Evolutionary conservation across 345 rosid genomes (phyloP), one percentile per base, ranked within the genome.

Genomic region (Citrus trifoliata): DNA sequence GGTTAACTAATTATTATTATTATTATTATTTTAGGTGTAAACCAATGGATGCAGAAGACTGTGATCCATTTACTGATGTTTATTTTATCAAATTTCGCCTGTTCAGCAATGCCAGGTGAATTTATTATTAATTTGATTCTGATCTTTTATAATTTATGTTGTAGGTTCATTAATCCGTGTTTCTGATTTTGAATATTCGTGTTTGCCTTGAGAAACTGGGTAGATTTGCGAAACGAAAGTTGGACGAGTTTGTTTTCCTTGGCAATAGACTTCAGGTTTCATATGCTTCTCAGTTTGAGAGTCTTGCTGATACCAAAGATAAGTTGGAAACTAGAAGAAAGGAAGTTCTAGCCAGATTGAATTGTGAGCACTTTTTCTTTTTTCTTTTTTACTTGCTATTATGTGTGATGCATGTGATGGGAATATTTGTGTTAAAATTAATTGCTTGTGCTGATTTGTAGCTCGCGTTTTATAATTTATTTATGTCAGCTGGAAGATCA

Each of bases 1-100:
- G 62, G 27, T 30, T 71, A 46, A 10, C 22, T 37, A 4, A 18
- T 40, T 42, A 62, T 79, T 76, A 46, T 13, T 46, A 48, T 13
- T 40, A 10, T 46, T 13, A 12, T 46, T 46, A 10, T 30, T 63
- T 80, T 35, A 90, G 98, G 74, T 87, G 92, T 77, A 94, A 93
- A 81, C 97, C 97, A 13, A 92, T 95, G 97, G 98, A 95, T 86
- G 96, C 90, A 1, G 99, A 95, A 83, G 97, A 92, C 7, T 93
- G 93, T 76, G 92, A 84, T 69, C 85, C 82, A 27, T 93, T 88
- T 76, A 95, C 97, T 1, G 97, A 93, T 86, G 97, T 93, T 42
- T 92, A 88, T 75, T 91, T 95, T 93, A 88, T 93, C 84, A 91
- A 95, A 73, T 93, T 93, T 71, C 86, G 75, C 73, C 87, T 89